Conservation (phyloP, 768 basidiomycete genomes). For the Tricholoma hemisulphureum region DNA sequence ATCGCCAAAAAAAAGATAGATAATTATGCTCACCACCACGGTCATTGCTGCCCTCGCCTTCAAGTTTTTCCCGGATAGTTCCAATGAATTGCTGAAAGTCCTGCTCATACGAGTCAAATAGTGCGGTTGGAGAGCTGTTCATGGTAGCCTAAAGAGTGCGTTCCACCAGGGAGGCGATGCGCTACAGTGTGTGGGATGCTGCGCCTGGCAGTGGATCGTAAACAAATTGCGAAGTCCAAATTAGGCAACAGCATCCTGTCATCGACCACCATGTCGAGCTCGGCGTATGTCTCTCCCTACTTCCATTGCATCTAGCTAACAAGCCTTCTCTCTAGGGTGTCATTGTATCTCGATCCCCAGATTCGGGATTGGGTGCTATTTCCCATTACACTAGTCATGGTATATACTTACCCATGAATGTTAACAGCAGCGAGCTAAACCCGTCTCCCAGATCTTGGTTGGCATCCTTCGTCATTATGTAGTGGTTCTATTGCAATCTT, state of each 20-base stretch:
- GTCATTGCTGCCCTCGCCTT: constrained; percentile 58
- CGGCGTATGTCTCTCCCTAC: constrained; percentile 37
- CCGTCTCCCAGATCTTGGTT: constrained; percentile 69
- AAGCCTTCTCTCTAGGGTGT: constrained; percentile 33
- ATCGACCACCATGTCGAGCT: constrained; percentile 39
- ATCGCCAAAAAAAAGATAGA: neutral
- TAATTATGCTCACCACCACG: constrained; percentile 58
- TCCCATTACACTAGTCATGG: constrained; percentile 97
- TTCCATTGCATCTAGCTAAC: neutral
- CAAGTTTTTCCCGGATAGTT: constrained; percentile 75
- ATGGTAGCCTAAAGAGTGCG: constrained; percentile 38
- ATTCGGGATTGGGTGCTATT: constrained; percentile 94
- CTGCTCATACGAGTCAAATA: constrained; percentile 91
- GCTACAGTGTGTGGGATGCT: neutral
- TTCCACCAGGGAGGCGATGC: constrained; percentile 31
- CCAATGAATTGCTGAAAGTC: constrained; percentile 85
- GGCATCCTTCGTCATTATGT: constrained; percentile 93
- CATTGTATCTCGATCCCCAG: constrained; percentile 85
- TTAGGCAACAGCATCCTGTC: constrained; percentile 1
- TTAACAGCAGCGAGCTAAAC: neutral
- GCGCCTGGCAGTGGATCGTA: neutral
- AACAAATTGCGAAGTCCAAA: neutral
- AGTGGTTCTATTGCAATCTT: constrained; percentile 76
- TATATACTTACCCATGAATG: constrained; percentile 33
- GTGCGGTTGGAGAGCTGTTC: constrained; percentile 80